phyloP scores from a whole-genome alignment of 257 asterid species.

The Nicotiana otophora region DNA sequence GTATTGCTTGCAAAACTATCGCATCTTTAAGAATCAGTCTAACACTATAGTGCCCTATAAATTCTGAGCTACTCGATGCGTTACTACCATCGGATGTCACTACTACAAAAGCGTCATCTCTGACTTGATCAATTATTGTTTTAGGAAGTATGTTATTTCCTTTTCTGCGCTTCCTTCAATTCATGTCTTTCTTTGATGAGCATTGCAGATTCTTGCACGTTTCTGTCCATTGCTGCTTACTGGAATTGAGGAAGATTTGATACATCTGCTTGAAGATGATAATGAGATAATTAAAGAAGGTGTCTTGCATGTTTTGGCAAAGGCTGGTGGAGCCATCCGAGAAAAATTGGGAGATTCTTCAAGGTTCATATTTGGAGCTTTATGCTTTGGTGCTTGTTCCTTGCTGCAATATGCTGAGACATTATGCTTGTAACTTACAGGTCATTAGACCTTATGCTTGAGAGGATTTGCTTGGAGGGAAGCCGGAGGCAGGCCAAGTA shows the following conservation, averaged over 20 bases:
- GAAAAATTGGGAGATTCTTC: slow-evolving; percentile 93
- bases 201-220: slow-evolving; percentile 84
- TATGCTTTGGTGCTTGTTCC: background rate
- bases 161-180: background rate
- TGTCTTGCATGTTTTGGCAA: slow-evolving; percentile 88
- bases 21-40: background rate
- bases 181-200: slow-evolving; percentile 18
- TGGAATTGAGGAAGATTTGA: slow-evolving; percentile 86
- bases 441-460: slow-evolving; percentile 90
- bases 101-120: slow-evolving; percentile 2
- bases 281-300: slow-evolving; percentile 98
- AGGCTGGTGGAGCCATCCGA: slow-evolving; percentile 96
- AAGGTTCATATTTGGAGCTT: slow-evolving; percentile 38
- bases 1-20: background rate
- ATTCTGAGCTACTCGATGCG: background rate
- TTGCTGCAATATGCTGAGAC: slow-evolving; percentile 16
- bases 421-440: slow-evolving; percentile 35
- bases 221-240: slow-evolving; percentile 78
- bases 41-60: background rate
- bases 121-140: background rate
- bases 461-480: slow-evolving; percentile 98
- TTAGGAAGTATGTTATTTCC: background rate
- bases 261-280: slow-evolving; percentile 89
- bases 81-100: background rate
- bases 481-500: slow-evolving; percentile 97